Base-by-base conservation (phyloP, 768 basidiomycete species). In the Rickenella mellea region DNA sequence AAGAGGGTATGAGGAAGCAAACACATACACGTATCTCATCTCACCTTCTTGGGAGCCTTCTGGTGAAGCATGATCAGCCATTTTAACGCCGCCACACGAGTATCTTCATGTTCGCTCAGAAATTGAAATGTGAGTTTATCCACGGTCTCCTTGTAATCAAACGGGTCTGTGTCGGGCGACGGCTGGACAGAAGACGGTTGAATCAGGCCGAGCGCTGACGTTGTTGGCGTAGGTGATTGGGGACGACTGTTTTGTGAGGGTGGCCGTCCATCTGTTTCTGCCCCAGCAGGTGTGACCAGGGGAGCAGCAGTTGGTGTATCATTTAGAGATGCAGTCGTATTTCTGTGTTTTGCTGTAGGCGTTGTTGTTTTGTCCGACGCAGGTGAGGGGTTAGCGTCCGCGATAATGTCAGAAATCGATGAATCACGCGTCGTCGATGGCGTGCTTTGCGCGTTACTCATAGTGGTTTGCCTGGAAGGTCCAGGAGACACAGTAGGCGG, bases 21-120 rank as follows among this genome's bases (percentile, higher is more conserved):
- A 52, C 14, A 43, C 17, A 20, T 31, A 35, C 39, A 27, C 40
- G 15, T 24, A 40, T 19, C 35, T 33, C 7, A 5, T 12, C 14
- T 35, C 47, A 85, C 92, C 78, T 94, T 94, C 64, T 83, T 88
- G 0, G 96, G 96, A 10, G 92, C 91, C 55, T 98, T 97, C 58
- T 93, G 87, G 62, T 99, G 96, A 40, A 99, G 65, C 96, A 99
- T 99, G 43, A 96, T 81, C 28, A 99, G 67, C 96, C 96, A 99
- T 62, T 94, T 93, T 52, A 99, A 60, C 2, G 94, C 92, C 21
- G 92, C 91, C 5, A 98, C 89, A 38, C 93, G 69, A 0, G 96
- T 98, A 55, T 97, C 92, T 57, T 96, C 94, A 51, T 88, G 91
- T 61, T 99, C 94, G 60, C 87, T 92, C 62, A 97, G 56, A 58